Evolutionary conservation across 768 basidiomycete species (phyloP).

Genomic region (Suillus sp.): DNA sequence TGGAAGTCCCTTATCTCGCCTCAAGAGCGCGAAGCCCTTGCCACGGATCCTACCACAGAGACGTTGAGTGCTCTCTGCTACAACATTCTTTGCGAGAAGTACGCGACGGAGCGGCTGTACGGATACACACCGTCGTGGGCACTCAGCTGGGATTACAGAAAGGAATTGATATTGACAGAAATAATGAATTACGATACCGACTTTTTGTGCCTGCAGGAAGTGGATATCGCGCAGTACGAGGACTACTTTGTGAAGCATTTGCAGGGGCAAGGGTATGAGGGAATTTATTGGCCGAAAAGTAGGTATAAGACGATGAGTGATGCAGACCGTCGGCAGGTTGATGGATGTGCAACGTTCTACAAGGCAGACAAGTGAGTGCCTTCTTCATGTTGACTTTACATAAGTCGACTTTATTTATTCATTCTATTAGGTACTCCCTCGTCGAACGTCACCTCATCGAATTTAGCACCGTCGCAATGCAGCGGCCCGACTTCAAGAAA

Average conservation of each 20-base stretch:
- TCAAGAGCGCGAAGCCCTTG: constrained; percentile 59
- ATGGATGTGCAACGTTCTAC: constrained; percentile 97
- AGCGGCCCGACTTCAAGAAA: constrained; percentile 91
- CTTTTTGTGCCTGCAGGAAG: constrained; percentile 94
- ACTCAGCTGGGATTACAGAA: constrained; percentile 92
- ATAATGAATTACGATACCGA: constrained; percentile 81
- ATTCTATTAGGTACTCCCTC: constrained; percentile 70
- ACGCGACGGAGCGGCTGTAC: constrained; percentile 86
- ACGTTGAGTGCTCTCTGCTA: constrained; percentile 82
- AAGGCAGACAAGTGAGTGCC: constrained; percentile 78
- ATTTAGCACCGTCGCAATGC: constrained; percentile 91
- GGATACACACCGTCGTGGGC: constrained; percentile 98
- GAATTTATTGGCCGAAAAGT: constrained; percentile 89
- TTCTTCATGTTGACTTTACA: constrained; percentile 6
- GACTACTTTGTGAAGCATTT: constrained; percentile 84
- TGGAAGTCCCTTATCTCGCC: constrained; percentile 69
- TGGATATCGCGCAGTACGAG: constrained; percentile 90
- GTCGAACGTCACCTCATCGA: constrained; percentile 94
- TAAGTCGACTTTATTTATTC: constrained; percentile 5
- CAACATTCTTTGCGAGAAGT: constrained; percentile 93
- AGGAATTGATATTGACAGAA: constrained; percentile 84
- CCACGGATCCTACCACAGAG: constrained; percentile 69
- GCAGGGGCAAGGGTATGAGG: constrained; percentile 78
- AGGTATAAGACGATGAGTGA: constrained; percentile 92
- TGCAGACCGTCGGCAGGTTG: constrained; percentile 82